Evolutionary conservation across 75 land plant species (phyloP).

Genomic region (Cryptomeria japonica): DNA sequence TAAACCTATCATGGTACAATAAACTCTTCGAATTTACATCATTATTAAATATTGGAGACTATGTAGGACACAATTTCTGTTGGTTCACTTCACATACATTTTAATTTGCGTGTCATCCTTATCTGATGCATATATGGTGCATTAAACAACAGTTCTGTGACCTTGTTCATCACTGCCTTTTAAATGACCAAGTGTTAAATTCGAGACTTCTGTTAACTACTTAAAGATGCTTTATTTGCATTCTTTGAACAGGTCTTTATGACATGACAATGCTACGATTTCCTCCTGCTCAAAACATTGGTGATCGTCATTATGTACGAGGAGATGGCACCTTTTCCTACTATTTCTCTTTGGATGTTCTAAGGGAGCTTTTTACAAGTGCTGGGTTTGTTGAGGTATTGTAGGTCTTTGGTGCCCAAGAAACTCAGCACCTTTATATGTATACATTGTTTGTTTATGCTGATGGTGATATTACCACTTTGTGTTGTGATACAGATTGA

Average conservation of each 20-base stretch:
- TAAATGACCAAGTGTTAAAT: background rate
- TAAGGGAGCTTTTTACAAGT: slow-evolving; percentile 49
- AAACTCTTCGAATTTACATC: background rate
- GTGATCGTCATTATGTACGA: slow-evolving; percentile 68
- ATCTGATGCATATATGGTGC: background rate
- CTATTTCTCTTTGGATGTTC: slow-evolving; percentile 69
- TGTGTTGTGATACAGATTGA: slow-evolving; percentile 49
- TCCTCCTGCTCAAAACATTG: slow-evolving; percentile 56
- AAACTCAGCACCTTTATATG: background rate
- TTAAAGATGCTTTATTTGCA: background rate
- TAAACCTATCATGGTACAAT: background rate
- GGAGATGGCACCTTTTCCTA: slow-evolving; percentile 90
- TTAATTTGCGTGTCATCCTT: background rate
- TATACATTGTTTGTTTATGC: slow-evolving; percentile 8
- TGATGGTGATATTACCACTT: background rate
- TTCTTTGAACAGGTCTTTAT: slow-evolving; percentile 65
- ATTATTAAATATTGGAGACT: background rate
- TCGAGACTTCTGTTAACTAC: background rate
- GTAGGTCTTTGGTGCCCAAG: background rate
- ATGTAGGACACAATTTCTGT: background rate
- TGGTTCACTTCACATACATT: background rate
- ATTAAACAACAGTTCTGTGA: background rate
- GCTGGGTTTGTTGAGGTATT: slow-evolving; percentile 84
- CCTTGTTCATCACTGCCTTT: background rate
- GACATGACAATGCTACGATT: slow-evolving; percentile 99